Conservation (phyloP, 352 stramenopile species). For the Globisporangium polare region DNA sequence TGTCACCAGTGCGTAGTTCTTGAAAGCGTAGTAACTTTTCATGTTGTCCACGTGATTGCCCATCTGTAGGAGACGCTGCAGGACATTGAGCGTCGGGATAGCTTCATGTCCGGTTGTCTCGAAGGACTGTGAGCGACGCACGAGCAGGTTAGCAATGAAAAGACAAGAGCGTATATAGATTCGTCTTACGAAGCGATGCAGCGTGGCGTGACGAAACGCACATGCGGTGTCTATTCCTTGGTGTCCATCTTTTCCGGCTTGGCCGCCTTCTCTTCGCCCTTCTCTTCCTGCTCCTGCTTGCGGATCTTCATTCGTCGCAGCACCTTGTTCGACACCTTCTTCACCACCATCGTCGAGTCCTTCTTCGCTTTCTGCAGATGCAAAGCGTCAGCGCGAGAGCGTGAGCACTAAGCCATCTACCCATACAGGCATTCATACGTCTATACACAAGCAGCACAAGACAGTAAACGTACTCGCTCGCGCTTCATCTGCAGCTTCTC, state of each 20-base stretch:
- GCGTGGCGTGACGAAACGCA: not conserved
- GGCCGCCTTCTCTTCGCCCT: conserved; percentile 30
- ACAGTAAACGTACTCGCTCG: conserved; percentile 35
- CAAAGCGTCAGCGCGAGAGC: not conserved
- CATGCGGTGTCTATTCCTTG: conserved; percentile 30
- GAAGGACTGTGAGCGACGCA: conserved; percentile 39
- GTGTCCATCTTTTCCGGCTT: conserved; percentile 53
- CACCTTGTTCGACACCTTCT: conserved; percentile 77
- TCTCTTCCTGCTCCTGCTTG: conserved; percentile 52
- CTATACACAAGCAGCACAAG: not conserved
- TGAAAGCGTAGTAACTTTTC: too few species aligned
- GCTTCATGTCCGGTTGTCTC: conserved; percentile 60
- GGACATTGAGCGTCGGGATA: conserved; percentile 63
- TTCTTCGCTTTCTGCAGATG: conserved; percentile 52
- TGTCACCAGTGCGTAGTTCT: too few species aligned
- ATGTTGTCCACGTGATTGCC: not conserved
- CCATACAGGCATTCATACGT: not conserved
- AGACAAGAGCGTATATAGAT: not conserved
- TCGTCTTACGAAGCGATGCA: not conserved
- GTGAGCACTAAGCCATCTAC: too few species aligned
- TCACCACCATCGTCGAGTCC: conserved; percentile 43
- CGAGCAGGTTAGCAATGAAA: not conserved
- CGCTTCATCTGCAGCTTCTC: conserved; percentile 72
- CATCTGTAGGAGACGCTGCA: conserved; percentile 53
- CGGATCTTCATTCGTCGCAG: conserved; percentile 57